Evolutionary conservation across 352 stramenopile genomes (phyloP), one percentile per base, ranked within the genome.

Genomic region (Thalassiosira sp.): DNA sequence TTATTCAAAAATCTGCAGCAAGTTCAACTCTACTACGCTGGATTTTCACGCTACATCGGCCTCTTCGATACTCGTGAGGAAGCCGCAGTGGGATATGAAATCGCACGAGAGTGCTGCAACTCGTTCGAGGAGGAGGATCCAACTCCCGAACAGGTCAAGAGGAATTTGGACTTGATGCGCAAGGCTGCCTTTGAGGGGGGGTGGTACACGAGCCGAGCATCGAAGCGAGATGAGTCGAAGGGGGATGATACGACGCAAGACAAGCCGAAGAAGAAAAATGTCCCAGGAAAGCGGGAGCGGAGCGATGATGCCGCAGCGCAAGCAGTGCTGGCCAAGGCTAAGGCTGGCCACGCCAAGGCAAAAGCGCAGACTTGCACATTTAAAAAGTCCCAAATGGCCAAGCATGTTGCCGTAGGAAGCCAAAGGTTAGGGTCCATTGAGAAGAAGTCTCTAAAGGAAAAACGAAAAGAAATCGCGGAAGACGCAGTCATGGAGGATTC

Each of bases 21-120:
- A 76, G 78, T 73, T 16, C 78, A 85, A 63, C 35, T 85, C 16
- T 85, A 82, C 35, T 85, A 73, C 56, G 72, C 72, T 5, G 78
- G 78, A 63, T 49, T 63, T 18, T 82, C 72, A 20, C 60, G 72
- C 27, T 85, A 85, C 53, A 76, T 85, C 66, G 72, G 72, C 25
- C 59, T 85, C 11, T 85, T 82, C 28, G 53, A 79, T 15, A 52
- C 53, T 10, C 15, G 62, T 35, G 54, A 78, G 22, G 63, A 83
- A 15, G 78, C 78, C 24, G 58, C 72, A 5, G 27, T 65, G 1
- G 78, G 73, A 31, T 86, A 86, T 54, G 78, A 86, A 45, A 69
- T 77, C 42, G 71, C 76, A 22, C 33, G 67, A 37, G 56, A 76
- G 15, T 63, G 45, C 48, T 49, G 18, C 28, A 54, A 57, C 16